These are phyloP conservation scores for Rhipidocladum racemiflorum DNA, from an alignment of 176 grass and related monocot species.

Conservation along the genomic window DNA sequence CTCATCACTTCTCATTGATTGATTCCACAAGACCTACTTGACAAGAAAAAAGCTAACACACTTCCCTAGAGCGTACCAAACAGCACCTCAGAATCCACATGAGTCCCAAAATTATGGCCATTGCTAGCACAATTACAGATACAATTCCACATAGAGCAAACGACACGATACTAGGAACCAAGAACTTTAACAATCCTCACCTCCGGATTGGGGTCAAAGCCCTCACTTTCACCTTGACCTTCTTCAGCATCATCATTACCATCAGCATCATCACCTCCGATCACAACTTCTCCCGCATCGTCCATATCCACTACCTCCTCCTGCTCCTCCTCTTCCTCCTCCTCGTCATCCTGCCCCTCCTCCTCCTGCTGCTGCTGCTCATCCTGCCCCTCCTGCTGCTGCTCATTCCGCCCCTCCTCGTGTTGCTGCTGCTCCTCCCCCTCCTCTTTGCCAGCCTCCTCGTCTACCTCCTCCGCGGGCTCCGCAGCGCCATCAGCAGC, in stretches of 20 bases:
- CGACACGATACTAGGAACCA: neutral
- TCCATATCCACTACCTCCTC: slow-evolving; percentile 44
- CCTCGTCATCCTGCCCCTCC: neutral
- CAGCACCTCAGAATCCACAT: neutral
- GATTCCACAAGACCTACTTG: neutral
- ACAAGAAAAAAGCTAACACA: neutral
- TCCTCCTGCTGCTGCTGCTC: neutral
- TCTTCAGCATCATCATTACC: slow-evolving; percentile 38
- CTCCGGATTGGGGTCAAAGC: slow-evolving; percentile 42
- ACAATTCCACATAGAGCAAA: neutral
- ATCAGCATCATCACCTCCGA: neutral
- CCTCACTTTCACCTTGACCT: slow-evolving; percentile 52
- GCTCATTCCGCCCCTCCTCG: neutral
- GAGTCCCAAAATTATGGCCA: neutral
- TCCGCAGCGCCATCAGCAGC: neutral
- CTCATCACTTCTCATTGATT: neutral
- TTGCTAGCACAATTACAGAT: neutral
- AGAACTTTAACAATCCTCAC: slow-evolving; percentile 7
- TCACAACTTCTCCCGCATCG: slow-evolving; percentile 37
- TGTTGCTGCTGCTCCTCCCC: neutral
- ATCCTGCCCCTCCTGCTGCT: neutral
- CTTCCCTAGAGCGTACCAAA: neutral
- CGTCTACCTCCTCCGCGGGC: neutral
- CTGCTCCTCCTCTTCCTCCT: slow-evolving; percentile 9
- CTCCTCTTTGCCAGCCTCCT: neutral